phyloP scores from a whole-genome alignment of 1,139 yeast genomes.

The Suhomyces kunorum region DNA sequence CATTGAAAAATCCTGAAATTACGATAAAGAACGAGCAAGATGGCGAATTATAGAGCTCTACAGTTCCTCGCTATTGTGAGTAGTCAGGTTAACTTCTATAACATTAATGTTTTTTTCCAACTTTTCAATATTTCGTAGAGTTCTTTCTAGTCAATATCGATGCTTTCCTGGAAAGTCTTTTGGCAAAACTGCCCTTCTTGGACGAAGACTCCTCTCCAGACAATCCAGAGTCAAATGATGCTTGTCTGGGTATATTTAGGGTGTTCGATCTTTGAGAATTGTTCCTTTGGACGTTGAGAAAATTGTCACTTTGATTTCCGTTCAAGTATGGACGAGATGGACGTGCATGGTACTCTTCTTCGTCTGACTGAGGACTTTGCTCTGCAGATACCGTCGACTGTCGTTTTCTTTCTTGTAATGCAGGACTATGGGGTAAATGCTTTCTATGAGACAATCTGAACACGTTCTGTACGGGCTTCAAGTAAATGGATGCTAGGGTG shows the following conservation, averaged over 20 bases:
- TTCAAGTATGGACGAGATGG: conserved; percentile 7
- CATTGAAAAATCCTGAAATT: conserved; percentile 15
- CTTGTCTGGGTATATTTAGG: conserved; percentile 12
- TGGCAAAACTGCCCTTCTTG: conserved; percentile 30
- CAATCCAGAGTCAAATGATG: conserved; percentile 19
- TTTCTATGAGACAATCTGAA: conserved; percentile 67
- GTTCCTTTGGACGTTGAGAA: conserved; percentile 10
- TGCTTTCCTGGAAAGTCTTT: conserved; percentile 35
- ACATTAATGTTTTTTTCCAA: no score
- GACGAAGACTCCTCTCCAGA: conserved; percentile 15
- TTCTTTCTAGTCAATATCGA: conserved; percentile 30
- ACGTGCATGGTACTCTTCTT: not conserved
- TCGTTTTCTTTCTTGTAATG: conserved; percentile 41
- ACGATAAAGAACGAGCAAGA: conserved; percentile 7
- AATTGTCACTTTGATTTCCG: conserved; percentile 5
- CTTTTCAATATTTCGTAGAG: conserved; percentile 2
- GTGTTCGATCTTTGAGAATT: conserved; percentile 14
- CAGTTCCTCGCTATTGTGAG: no score
- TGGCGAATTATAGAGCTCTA: not conserved
- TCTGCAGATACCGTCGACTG: conserved; percentile 3
- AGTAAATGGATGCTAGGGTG: conserved; percentile 75
- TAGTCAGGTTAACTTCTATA: no score
- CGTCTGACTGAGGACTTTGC: conserved; percentile 1
- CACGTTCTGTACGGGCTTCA: conserved; percentile 79
- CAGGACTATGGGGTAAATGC: conserved; percentile 61